Percentiles rank a stretch among this genome's conserved stretches.
Conservation (phyloP, 2,329 filamentous ascomycete species). For the Nannizzia gypsea region DNA sequence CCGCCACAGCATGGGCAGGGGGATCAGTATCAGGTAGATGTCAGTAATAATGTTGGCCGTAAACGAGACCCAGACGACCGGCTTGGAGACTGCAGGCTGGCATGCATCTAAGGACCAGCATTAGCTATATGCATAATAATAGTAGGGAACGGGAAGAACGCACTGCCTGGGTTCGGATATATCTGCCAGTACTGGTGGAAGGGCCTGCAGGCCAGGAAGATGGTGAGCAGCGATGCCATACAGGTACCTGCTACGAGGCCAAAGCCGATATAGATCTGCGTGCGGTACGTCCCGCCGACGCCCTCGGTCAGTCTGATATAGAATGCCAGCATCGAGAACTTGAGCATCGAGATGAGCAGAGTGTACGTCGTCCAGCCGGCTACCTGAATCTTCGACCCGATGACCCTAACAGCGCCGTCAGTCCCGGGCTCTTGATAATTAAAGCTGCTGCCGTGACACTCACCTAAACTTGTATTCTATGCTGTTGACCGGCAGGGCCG, state of each 20-base stretch:
- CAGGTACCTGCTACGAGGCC: constrained; percentile 38
- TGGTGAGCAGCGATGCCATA: constrained; percentile 37
- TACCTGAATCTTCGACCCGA: constrained; percentile 42
- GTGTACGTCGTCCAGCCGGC: constrained; percentile 43
- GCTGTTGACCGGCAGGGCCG: constrained; percentile 29
- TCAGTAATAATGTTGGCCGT: constrained; percentile 45
- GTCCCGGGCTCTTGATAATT: no score
- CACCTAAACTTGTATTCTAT: constrained; percentile 33
- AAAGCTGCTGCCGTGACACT: neutral
- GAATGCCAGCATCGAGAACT: constrained; percentile 43
- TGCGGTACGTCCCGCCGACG: constrained; percentile 18
- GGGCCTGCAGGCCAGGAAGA: constrained; percentile 43
- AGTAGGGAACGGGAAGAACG: constrained; percentile 18
- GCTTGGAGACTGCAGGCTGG: constrained; percentile 36
- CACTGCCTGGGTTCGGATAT: constrained; percentile 45
- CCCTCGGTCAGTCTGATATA: constrained; percentile 40
- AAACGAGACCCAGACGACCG: constrained; percentile 38
- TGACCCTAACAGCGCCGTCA: constrained; percentile 23
- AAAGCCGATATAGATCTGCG: constrained; percentile 40
- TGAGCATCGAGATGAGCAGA: constrained; percentile 39
- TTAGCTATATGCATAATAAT: constrained; percentile 5
- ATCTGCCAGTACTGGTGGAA: constrained; percentile 49
- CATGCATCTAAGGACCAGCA: constrained; percentile 30
- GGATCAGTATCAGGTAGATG: constrained; percentile 46
- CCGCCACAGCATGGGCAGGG: constrained; percentile 46